Evolutionary conservation across 768 basidiomycete genomes (phyloP), one percentile per base, ranked within the genome.

Genomic region (Mycena polygramma): DNA sequence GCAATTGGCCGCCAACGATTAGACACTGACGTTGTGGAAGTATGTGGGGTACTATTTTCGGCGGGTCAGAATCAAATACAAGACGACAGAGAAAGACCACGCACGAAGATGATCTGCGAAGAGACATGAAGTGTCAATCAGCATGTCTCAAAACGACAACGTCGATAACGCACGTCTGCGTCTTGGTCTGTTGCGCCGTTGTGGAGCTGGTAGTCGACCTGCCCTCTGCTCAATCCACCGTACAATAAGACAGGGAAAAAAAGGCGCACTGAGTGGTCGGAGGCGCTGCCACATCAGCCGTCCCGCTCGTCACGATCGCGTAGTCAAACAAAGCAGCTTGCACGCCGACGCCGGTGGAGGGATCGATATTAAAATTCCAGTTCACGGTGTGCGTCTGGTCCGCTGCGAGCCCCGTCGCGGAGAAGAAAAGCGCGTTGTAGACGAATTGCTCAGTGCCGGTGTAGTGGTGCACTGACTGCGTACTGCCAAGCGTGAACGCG

Each of bases 401-500:
- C 26, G 63, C 71, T 9, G 53, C 63, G 60, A 73, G 72, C 41
- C 68, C 72, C 1, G 63, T 73, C 35, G 68, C 68, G 35, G 72
- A 65, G 30, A 73, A 73, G 68, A 73, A 73, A 24, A 73, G 68
- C 22, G 72, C 68, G 43, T 73, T 57, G 60, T 73, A 73, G 8
- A 41, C 68, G 57, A 73, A 69, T 7, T 36, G 72, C 64, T 66
- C 68, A 3, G 68, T 61, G 46, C 72, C 72, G 13, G 72, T 69
- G 26, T 66, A 73, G 37, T 66, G 63, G 53, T 73, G 68, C 49
- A 41, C 37, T 0, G 63, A 22, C 9, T 46, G 52, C 39, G 43
- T 63, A 41, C 43, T 49, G 2, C 68, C 72, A 8, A 73, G 49
- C 4, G 72, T 69, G 60, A 73, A 73, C 20, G 51, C 63, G 30